Evolutionary conservation across 371 early-diverging fungal species (phyloP), one percentile per base, ranked within the genome.

Genomic region (Dichotomocladium elegans): DNA sequence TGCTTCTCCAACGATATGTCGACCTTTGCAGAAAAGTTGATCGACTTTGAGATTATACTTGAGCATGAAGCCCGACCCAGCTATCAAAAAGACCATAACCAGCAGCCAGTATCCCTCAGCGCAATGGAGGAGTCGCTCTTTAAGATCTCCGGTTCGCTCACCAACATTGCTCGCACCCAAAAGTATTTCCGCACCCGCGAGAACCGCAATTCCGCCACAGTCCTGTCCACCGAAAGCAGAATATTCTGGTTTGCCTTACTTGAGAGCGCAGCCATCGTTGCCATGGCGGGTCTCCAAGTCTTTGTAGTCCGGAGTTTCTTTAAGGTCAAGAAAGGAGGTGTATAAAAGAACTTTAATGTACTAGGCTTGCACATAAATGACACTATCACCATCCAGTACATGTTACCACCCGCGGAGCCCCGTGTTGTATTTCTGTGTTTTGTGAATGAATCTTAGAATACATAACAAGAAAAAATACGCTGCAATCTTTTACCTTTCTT

Each of bases 1-100:
- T 95, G 95, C 78, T 96, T 96, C 82, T 83, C 83, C 58, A 96
- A 96, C 72, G 80, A 79, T 45, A 86, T 90, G 83, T 87, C 93
- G 28, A 89, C 93, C 9, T 90, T 91, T 72, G 89, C 88, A 27
- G 90, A 92, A 53, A 96, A 96, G 71, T 66, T 86, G n/a, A 81
- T 95, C 28, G 94, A 93, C 64, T 92, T 96, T 67, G 96, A 96
- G 58, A 88, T 96, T 53, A 74, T 84, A 0, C 76, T 91, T 17
- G 92, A 96, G 63, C 81, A 91, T 72, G 94, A 94, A 72, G 66
- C 61, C n/a, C 65, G 77, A 11, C 70, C 68, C 28, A 66, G 46
- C 24, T 62, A 51, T 34, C 54, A 52, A 41, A 55, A 56, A 17
- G 44, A 19, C 4, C 30, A 21, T 7, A 51, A 46, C 10, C 71